Percentiles rank a stretch among this genome's conserved stretches.
Conservation (phyloP, 192 early-diverging fungal species). For the Funneliformis mosseae region DNA sequence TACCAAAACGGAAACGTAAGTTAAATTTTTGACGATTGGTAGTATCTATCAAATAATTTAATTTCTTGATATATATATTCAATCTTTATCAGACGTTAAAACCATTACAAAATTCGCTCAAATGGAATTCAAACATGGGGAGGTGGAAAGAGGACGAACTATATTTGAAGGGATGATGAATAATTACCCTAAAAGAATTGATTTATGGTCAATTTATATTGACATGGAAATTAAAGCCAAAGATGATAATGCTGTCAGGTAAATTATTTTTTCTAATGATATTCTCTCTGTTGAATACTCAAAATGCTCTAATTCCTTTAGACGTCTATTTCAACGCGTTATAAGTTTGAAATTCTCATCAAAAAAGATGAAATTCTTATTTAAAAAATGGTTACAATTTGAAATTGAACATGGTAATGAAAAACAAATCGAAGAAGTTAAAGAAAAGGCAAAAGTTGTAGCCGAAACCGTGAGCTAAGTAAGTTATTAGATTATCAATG, state of each 20-base stretch:
- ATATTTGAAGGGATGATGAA: constrained; percentile 95
- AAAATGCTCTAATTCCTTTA: constrained; percentile 27
- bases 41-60: constrained; percentile 18
- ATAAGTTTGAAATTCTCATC: constrained; percentile 89
- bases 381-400: constrained; percentile 97
- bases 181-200: constrained; percentile 90
- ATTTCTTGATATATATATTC: constrained; percentile 31
- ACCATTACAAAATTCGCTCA: constrained; percentile 94
- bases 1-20: constrained; percentile 93
- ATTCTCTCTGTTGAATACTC: neutral
- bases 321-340: constrained; percentile 86
- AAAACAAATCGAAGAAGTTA: constrained; percentile 84
- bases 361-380: constrained; percentile 99
- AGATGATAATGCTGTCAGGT: constrained; percentile 69
- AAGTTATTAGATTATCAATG: no score
- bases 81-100: constrained; percentile 68
- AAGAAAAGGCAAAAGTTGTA: constrained; percentile 82
- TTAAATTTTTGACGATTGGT: constrained; percentile 4
- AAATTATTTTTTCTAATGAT: constrained; percentile 29
- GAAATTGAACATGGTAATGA: constrained; percentile 87
- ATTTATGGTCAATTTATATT: constrained; percentile 96
- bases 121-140: constrained; percentile 97
- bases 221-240: constrained; percentile 92
- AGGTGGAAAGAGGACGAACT: constrained; percentile 95
- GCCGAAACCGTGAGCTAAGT: constrained; percentile 53